Evolutionary conservation across 257 asterid genomes (phyloP), one percentile per base, ranked within the genome.

Genomic region (Plantago elongata): DNA sequence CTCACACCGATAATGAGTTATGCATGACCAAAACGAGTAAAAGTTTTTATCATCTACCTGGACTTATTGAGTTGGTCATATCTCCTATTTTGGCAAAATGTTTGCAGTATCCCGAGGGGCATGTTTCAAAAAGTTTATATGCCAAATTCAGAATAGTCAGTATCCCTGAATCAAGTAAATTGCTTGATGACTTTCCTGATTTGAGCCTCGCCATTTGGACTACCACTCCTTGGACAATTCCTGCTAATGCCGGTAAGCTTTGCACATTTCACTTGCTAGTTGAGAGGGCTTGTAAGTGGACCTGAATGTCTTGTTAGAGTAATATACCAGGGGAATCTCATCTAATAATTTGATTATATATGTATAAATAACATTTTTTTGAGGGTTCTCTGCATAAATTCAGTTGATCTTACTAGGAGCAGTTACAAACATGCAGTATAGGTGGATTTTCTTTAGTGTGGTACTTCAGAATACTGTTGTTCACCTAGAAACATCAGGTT

Each of bases 171-270:
- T 84, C 90, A 8, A 69, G 72, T 72, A 75, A 82, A 62, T 48
- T 69, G 62, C 75, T 89, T 13, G 81, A 83, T 56, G 95, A 86
- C 70, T 66, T 72, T n/a, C 94, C 94, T 45, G 81, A 89, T 75
- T 64, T 92, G 84, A 72, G 81, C 67, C 73, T 92, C 79, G 94
- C 97, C 74, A 80, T 92, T 64, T 92, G 99, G 99, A 92, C 99
- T 63, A 92, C 97, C 46, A 92, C 99, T 56, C 99, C 99, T 13
- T 92, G 99, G 99, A 92, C 99, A 30, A 83, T 92, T 72, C 99
- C 99, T 45, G 96, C 99, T 62, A 92, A 92, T 79, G 97, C 95
- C 67, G 97, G 99, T 89, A 79, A 62, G 69, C 48, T 47, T 46
- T 73, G 48, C 47, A 27, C 16, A 11, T 47, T 68, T 68, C 14